Conservation (phyloP, 106 monocot species). For the Acanthochlamys bracteata region DNA sequence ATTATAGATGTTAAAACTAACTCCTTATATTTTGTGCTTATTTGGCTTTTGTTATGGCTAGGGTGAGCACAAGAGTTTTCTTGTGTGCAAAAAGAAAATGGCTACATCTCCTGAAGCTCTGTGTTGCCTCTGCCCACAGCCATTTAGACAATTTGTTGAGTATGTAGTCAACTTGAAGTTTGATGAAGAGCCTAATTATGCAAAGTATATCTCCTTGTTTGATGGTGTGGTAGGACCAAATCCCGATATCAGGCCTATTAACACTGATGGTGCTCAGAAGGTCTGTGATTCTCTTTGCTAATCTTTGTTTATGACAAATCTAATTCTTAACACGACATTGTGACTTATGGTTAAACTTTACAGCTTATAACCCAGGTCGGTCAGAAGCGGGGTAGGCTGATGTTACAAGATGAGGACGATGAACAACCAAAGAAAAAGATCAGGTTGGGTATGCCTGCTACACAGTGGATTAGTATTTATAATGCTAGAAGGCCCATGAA, state of each 20-base stretch:
- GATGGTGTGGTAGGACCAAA: slow-evolving; percentile 73
- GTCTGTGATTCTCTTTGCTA: slow-evolving; percentile 18
- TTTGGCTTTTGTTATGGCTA: slow-evolving; percentile 13
- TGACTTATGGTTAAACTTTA: slow-evolving; percentile 23
- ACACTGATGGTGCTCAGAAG: slow-evolving; percentile 90
- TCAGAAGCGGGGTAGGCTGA: slow-evolving; percentile 77
- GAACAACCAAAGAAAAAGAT: slow-evolving; percentile 85
- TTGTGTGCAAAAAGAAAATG: slow-evolving; percentile 98
- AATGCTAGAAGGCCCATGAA: slow-evolving; percentile 91
- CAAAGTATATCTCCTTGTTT: slow-evolving; percentile 75
- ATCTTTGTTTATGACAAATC: not conserved
- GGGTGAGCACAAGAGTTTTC: slow-evolving; percentile 94
- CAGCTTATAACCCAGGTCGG: slow-evolving; percentile 78
- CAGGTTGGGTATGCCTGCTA: slow-evolving; percentile 84
- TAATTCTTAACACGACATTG: not conserved
- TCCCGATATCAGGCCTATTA: slow-evolving; percentile 74
- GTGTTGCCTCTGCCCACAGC: slow-evolving; percentile 68
- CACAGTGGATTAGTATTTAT: slow-evolving; percentile 90
- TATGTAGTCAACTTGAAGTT: slow-evolving; percentile 86
- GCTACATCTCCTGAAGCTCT: slow-evolving; percentile 68
- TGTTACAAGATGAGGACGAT: slow-evolving; percentile 67
- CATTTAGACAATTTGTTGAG: slow-evolving; percentile 75
- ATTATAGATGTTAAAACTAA: not conserved
- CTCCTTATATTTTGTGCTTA: not conserved
- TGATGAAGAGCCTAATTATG: slow-evolving; percentile 94